Evolutionary conservation across 176 grass and related monocot genomes (phyloP).

Genomic region (Hyparrhenia diplandra): DNA sequence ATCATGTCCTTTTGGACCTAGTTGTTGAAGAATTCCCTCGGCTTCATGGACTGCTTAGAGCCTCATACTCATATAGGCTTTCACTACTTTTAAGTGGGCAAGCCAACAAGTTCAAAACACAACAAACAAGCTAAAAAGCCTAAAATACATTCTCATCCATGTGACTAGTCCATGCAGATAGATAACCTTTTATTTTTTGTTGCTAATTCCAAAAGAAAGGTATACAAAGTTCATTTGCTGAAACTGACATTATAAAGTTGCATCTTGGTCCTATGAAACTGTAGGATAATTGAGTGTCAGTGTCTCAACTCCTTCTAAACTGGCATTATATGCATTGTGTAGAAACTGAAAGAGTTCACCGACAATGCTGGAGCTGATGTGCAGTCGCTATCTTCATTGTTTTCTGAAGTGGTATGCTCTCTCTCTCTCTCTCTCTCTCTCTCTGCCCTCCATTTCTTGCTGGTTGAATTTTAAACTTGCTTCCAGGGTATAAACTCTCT

Average conservation of each 20-base stretch:
- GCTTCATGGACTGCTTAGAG: not conserved
- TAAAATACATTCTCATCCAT: not conserved
- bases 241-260: not conserved
- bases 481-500: slow-evolving; percentile 71
- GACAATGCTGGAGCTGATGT: slow-evolving; percentile 83
- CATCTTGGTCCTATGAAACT: not conserved
- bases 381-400: slow-evolving; percentile 70
- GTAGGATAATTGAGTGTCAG: not conserved
- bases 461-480: slow-evolving; percentile 10
- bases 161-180: not conserved
- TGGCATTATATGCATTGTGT: slow-evolving; percentile 11
- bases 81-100: not conserved
- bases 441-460: slow-evolving; percentile 6
- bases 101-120: not conserved
- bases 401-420: slow-evolving; percentile 80
- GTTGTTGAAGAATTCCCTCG: not conserved
- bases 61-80: not conserved
- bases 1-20: not conserved
- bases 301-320: slow-evolving; percentile 15
- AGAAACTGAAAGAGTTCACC: slow-evolving; percentile 94
- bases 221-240: slow-evolving; percentile 4
- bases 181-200: not conserved
- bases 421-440: not conserved
- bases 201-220: not conserved
- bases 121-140: not conserved